phyloP scores from a whole-genome alignment of 148 eudicot genomes.

The Vaccinium darrowii region DNA sequence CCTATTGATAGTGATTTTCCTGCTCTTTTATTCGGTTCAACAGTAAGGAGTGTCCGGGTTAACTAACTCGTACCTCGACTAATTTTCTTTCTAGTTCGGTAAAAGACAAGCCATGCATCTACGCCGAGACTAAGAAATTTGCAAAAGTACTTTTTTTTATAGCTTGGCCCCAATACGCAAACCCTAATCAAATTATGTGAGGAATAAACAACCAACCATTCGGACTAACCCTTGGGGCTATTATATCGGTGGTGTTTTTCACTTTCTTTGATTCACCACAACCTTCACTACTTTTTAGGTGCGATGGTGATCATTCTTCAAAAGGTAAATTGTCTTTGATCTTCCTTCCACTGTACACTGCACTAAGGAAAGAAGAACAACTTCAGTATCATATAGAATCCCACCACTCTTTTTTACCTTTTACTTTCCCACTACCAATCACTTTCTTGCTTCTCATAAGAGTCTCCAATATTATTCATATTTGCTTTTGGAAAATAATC shows the following conservation, averaged over 20 bases:
- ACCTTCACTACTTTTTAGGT: neutral
- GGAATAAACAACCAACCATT: no score
- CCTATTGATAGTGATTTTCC: neutral
- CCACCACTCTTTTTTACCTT: neutral
- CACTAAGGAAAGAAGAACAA: neutral
- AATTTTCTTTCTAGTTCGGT: no score
- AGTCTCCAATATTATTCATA: conserved; percentile 6
- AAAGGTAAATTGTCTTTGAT: neutral
- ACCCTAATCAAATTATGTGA: no score
- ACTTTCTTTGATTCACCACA: neutral
- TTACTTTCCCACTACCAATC: neutral
- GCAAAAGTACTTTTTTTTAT: no score
- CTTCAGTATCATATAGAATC: neutral
- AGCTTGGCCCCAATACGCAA: no score
- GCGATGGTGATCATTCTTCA: neutral
- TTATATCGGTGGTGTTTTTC: neutral
- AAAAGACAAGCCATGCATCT: no score
- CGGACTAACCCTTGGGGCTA: no score
- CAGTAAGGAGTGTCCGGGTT: no score
- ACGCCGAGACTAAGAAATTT: no score
- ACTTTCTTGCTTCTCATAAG: neutral
- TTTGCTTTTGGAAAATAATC: neutral
- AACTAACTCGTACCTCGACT: no score
- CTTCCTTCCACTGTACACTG: neutral
- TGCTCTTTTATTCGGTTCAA: no score